Evolutionary conservation across 768 basidiomycete genomes (phyloP).

Genomic region (Lentinula detonsa): DNA sequence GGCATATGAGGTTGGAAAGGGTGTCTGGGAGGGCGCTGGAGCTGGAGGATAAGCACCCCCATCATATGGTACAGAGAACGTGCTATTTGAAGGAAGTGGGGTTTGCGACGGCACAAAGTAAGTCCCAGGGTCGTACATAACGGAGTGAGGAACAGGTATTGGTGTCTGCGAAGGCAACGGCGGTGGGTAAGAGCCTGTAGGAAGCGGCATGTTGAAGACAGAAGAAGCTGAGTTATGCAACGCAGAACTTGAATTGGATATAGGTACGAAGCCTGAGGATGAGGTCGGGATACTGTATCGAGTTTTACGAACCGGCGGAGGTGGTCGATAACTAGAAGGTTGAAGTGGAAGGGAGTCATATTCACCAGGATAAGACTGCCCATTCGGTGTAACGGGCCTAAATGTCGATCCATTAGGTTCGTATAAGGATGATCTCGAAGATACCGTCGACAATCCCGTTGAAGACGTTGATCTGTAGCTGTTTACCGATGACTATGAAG

Average conservation of each 20-base stretch:
- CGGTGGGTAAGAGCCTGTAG: slow-evolving; percentile 4
- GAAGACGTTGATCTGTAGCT: slow-evolving; percentile 31
- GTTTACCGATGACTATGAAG: slow-evolving; percentile 27
- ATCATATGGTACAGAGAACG: slow-evolving; percentile 7
- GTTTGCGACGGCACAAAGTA: slow-evolving; percentile 23
- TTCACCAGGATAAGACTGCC: slow-evolving; percentile 35
- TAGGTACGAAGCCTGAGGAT: slow-evolving; percentile 65
- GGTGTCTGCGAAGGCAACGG: slow-evolving; percentile 37
- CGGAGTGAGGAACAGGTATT: slow-evolving; percentile 19
- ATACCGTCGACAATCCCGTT: slow-evolving; percentile 25
- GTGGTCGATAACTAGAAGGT: slow-evolving; percentile 25
- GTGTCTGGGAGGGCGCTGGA: slow-evolving; percentile 20
- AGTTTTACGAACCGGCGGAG: slow-evolving; percentile 39
- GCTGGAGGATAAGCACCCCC: slow-evolving; percentile 9
- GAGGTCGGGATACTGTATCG: slow-evolving; percentile 62
- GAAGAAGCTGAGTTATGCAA: slow-evolving; percentile 11
- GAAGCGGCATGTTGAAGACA: slow-evolving; percentile 16
- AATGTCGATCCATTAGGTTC: slow-evolving; percentile 30
- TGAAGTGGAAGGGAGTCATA: slow-evolving; percentile 25
- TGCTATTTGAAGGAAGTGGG: slow-evolving; percentile 18
- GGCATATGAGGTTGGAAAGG: slow-evolving; percentile 9
- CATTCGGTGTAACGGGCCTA: slow-evolving; percentile 27
- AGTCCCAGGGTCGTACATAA: slow-evolving; percentile 13
- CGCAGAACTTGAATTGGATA: slow-evolving; percentile 31
- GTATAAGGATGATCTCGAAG: slow-evolving; percentile 19